These are phyloP conservation scores for Drosera capensis DNA, from an alignment of 148 eudicot species.

Conservation along the genomic window DNA sequence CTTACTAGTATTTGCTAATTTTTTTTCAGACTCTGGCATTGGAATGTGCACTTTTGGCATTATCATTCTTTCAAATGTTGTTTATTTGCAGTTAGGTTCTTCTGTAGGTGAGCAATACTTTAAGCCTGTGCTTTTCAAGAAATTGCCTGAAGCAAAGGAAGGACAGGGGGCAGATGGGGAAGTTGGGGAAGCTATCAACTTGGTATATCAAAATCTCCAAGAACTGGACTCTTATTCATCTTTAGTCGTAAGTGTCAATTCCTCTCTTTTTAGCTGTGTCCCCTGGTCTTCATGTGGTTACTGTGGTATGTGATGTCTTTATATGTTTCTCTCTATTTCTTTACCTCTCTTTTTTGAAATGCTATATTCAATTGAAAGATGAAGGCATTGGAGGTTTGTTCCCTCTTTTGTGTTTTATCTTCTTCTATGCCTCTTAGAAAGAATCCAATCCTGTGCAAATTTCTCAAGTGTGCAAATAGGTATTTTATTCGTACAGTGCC, in stretches of 20 bases:
- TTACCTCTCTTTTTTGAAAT: not conserved
- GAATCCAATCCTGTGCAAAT: too few relatives aligned
- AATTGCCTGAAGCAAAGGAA: slow-evolving; percentile 45
- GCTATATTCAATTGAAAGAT: too few relatives aligned
- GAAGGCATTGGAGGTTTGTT: too few relatives aligned
- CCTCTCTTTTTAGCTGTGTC: not conserved
- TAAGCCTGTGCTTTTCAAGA: slow-evolving; percentile 35
- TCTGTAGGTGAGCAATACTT: slow-evolving; percentile 40
- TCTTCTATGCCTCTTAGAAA: too few relatives aligned
- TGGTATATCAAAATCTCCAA: slow-evolving; percentile 54
- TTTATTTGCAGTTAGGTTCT: slow-evolving; percentile 37
- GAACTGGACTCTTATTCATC: slow-evolving; percentile 62
- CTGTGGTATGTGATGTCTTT: too few relatives aligned
- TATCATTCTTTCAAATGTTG: slow-evolving; percentile 1
- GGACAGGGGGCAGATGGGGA: slow-evolving; percentile 78
- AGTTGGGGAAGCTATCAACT: slow-evolving; percentile 49
- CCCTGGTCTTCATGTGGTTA: not conserved
- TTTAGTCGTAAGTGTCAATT: slow-evolving; percentile 29
- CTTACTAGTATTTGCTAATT: not conserved
- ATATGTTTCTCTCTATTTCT: not conserved
- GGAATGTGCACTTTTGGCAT: not conserved
- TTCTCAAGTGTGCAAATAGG: too few relatives aligned
- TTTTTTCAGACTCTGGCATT: not conserved
- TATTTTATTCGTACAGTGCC: too few relatives aligned
- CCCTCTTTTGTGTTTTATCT: too few relatives aligned